Evolutionary conservation across 2,329 filamentous ascomycete genomes (phyloP).

Genomic region (Thielaviopsis euricoi): DNA sequence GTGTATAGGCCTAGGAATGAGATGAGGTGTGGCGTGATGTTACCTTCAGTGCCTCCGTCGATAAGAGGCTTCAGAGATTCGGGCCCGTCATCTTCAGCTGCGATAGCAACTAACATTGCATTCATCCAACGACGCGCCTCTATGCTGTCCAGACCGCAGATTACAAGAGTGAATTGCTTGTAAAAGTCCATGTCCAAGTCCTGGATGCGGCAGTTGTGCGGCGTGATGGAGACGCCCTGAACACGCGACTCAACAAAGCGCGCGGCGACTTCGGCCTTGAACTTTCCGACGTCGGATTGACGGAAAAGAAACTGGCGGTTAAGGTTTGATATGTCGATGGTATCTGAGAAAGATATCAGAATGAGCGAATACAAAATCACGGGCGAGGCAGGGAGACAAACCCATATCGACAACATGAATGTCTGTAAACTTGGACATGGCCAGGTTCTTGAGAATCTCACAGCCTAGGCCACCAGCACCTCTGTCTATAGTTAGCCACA

Average conservation of each 20-base stretch:
- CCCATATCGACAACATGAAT: conserved; percentile 99
- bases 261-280: conserved; percentile 85
- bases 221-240: conserved; percentile 79
- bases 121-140: conserved; percentile 99
- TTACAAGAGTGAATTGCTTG: conserved; percentile 85
- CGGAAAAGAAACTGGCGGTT: conserved; percentile 97
- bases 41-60: conserved; percentile 86
- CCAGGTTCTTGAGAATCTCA: conserved; percentile 91
- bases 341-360: conserved; percentile 42
- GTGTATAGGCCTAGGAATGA: too few species aligned
- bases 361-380: too few species aligned
- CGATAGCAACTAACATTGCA: conserved; percentile 76
- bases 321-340: conserved; percentile 94
- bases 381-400: conserved; percentile 21
- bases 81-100: conserved; percentile 56
- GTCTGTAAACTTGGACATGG: conserved; percentile 85
- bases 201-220: conserved; percentile 88
- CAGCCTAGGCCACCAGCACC: conserved; percentile 90
- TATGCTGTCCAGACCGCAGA: conserved; percentile 92
- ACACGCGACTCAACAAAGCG: conserved; percentile 81
- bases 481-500: conserved; percentile 26
- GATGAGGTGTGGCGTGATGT: conserved; percentile 2
- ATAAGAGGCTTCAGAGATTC: conserved; percentile 87
- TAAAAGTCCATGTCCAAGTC: conserved; percentile 95
- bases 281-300: conserved; percentile 76